Base-by-base conservation (phyloP, 2,329 filamentous ascomycete species). In the Diaporthe nobilis region DNA sequence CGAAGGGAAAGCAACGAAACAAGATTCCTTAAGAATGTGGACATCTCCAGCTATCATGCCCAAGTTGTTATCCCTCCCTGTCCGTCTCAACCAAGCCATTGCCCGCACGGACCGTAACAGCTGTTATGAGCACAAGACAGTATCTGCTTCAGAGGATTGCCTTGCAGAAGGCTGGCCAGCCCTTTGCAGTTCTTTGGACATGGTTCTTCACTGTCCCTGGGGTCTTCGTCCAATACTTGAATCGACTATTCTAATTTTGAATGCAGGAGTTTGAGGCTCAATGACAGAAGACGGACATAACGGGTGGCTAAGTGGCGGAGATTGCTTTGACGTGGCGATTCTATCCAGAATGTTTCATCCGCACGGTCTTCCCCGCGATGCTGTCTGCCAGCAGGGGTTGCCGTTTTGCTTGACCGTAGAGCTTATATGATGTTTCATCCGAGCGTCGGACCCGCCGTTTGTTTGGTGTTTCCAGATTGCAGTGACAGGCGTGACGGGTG, bases 401-500 rank as follows among this genome's bases (percentile, higher is more conserved):
- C 60, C 60, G 60, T 20, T 49, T 7, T 63, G 60, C 25, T 44
- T 44, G 15, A 44, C 2, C 15, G 39, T 8, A 9, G 39, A 44
- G 37, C n/a, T 44, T 44, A 25, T 25, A 61, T 61, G 8, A 42
- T 61, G 58, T 61, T 63, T 44, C 39, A 63, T 63, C 60, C 39
- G 60, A 28, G 60, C 37, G 60, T 63, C 60, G 60, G 60, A 25
- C 10, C 34, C n/a, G 60, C 60, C 39, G 60, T 63, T 63, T 63
- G 39, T 63, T 63, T 63, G 60, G 39, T 44, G 37, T 25, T 44
- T 44, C 22, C 39, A 63, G 39, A 31, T 28, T 28, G 60, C 15
- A 10, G 37, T 28, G 37, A 39, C 2, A 39, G 37, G 12, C 37
- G 37, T 17, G n/a, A 15, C 60, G 6, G 8, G 37, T 15, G 44